Evolutionary conservation across 257 asterid genomes (phyloP), one percentile per base, ranked within the genome.

Genomic region (Ligustrum vulgare): DNA sequence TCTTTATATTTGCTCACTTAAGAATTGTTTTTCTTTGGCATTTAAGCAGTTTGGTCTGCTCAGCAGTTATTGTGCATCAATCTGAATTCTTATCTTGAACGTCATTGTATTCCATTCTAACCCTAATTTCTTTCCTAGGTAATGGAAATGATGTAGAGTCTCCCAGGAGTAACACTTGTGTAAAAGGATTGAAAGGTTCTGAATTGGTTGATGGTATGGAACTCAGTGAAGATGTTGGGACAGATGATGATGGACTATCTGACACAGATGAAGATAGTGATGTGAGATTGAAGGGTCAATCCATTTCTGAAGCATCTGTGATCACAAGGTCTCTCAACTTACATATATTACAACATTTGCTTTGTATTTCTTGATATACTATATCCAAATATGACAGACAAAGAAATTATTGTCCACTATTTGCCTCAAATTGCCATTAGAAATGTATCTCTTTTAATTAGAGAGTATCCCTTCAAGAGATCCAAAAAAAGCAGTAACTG

Each of bases 231-330:
- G 86, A 76, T 77, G 74, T 67, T 72, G 90, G 34, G 49, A 73
- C 69, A 25, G 90, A 81, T 70, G 88, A 80, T 32, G 89, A 80
- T 31, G 84, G 69, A 77, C 76, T 81, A 70, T 85, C 87, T 60
- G 97, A 92, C 74, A 62, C 93, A 60, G 97, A 92, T 67, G 93
- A 91, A 75, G 93, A 88, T 75, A 71, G 77, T 22, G 82, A 77
- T 72, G 37, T 72, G 18, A 68, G 74, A 72, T 70, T 23, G 36
- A 75, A 77, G 78, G 86, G 47, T 66, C 84, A 83, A 73, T 62
- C 79, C 35, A 56, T 71, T 71, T 78, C 78, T 51, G 87, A 81
- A 43, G 80, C 82, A 74, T 84, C 88, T 68, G 63, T 67, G 60
- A 82, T 73, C 77, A 63, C 74, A 78, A 90, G 96, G 96, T 93